phyloP scores from a whole-genome alignment of 2,329 filamentous ascomycete genomes.

The Colletotrichum sp. region DNA sequence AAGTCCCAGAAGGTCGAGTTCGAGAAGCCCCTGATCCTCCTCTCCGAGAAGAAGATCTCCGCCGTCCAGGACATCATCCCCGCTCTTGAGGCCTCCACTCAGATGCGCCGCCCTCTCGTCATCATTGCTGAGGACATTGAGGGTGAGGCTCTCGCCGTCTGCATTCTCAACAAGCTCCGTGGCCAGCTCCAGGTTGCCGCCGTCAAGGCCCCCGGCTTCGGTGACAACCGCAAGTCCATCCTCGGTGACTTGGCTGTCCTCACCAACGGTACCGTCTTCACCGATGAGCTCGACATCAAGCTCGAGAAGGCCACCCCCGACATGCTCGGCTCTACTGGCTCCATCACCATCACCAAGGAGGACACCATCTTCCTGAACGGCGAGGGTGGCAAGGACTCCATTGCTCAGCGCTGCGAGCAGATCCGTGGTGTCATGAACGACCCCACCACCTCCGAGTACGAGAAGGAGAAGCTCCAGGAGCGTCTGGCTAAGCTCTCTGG shows the following conservation, averaged over 20 bases:
- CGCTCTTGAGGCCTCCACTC: constrained; percentile 94
- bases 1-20: constrained; percentile 99
- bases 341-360: constrained; percentile 99
- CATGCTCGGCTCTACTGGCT: constrained; percentile 95
- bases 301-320: constrained; percentile 97
- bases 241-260: constrained; percentile 95
- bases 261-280: constrained; percentile 97
- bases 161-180: constrained; percentile 99
- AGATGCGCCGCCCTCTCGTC: constrained; percentile 91
- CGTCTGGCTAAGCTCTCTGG: constrained; percentile 99
- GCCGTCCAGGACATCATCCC: constrained; percentile 99
- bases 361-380: constrained; percentile 99
- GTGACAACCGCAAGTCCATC: constrained; percentile 99
- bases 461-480: constrained; percentile 99
- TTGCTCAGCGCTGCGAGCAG: constrained; percentile 96
- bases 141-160: constrained; percentile 96
- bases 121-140: constrained; percentile 99
- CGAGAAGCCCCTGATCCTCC: constrained; percentile 97
- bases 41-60: constrained; percentile 99
- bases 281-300: constrained; percentile 97
- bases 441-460: constrained; percentile 94
- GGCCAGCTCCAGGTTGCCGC: constrained; percentile 98
- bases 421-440: constrained; percentile 97
- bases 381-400: constrained; percentile 91
- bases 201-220: constrained; percentile 98